Percentiles rank a stretch among this genome's conserved stretches.
phyloP scores from a whole-genome alignment of 345 rosid genomes.

The Euphorbia lathyris region DNA sequence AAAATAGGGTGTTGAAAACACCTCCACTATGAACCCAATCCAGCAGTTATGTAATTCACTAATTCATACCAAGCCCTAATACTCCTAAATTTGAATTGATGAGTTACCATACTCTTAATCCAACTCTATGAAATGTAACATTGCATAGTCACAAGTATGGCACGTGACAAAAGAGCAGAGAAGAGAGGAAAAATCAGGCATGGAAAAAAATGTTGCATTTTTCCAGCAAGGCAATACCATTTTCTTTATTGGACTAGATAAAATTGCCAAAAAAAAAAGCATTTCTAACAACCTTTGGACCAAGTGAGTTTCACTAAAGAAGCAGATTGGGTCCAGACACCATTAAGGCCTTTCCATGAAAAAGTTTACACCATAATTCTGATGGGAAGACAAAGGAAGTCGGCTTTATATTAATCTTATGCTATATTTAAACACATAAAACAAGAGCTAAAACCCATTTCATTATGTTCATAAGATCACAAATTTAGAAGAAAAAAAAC shows the following conservation, averaged over 20 bases:
- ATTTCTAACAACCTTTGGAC: neutral
- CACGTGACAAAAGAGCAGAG: neutral
- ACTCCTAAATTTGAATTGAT: neutral
- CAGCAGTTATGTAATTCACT: neutral
- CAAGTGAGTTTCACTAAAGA: neutral
- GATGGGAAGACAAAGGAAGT: neutral
- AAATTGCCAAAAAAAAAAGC: neutral
- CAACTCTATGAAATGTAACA: neutral
- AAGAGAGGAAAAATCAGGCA: neutral
- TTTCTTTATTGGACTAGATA: neutral
- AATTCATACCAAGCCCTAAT: neutral
- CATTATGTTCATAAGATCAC: neutral
- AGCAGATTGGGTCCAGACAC: neutral
- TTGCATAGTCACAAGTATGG: neutral
- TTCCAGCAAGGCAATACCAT: neutral
- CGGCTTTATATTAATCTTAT: neutral
- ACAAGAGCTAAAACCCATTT: neutral
- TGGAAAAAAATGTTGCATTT: neutral
- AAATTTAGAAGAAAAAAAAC: neutral
- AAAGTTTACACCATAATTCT: neutral
- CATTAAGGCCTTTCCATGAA: neutral
- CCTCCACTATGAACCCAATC: neutral
- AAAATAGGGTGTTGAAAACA: neutral
- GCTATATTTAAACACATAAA: neutral
- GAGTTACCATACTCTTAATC: neutral